These are phyloP conservation scores for Quercus cerris DNA, from an alignment of 306 rosid genomes.

Conservation along the genomic window DNA sequence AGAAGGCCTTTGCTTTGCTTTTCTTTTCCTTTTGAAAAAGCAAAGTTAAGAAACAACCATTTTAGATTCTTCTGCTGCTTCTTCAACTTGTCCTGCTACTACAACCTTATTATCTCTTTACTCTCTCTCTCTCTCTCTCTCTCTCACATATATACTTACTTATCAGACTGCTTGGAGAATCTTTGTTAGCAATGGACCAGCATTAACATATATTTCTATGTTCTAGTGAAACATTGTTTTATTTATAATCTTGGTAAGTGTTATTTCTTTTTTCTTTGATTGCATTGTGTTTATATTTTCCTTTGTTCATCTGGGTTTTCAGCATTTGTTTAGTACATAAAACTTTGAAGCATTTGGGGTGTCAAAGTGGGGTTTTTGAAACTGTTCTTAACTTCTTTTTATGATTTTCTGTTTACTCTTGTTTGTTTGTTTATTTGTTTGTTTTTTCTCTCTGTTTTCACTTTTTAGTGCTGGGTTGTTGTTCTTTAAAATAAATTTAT, in stretches of 20 bases:
- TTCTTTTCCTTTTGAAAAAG: constrained; percentile 50
- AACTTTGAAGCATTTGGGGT: constrained; percentile 7
- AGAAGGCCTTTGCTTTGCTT: background rate
- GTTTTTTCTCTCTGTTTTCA: background rate
- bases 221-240: constrained; percentile 26
- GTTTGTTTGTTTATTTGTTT: background rate
- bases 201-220: constrained; percentile 27
- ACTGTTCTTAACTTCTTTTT: constrained; percentile 10
- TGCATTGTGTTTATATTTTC: constrained; percentile 22
- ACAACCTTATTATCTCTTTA: background rate
- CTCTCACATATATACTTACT: background rate
- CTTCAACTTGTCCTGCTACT: constrained; percentile 7
- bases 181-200: constrained; percentile 23
- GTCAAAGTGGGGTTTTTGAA: constrained; percentile 5
- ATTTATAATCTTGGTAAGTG: constrained; percentile 30
- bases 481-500: background rate
- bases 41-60: constrained; percentile 26
- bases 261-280: constrained; percentile 1
- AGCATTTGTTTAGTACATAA: constrained; percentile 28
- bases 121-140: constrained; percentile 11
- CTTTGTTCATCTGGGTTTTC: constrained; percentile 22
- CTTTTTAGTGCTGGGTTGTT: constrained; percentile 13
- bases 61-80: constrained; percentile 58
- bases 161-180: background rate
- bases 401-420: constrained; percentile 2